Evolutionary conservation across 2,329 filamentous ascomycete species (phyloP), one percentile per base, ranked within the genome.

Genomic region (Sporothrix schenckii): DNA sequence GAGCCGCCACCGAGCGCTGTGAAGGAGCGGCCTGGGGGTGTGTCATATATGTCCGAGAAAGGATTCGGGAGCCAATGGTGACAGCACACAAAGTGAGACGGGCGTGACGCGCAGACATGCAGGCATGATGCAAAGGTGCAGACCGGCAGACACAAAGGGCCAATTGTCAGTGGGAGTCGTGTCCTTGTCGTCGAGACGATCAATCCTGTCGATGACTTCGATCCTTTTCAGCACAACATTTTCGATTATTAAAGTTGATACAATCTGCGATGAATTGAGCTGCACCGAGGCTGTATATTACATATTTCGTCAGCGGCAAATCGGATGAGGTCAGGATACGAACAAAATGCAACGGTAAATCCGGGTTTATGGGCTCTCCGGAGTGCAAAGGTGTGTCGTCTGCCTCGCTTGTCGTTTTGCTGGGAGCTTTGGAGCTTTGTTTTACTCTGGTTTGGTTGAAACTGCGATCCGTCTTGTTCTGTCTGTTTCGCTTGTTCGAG

Each of bases 221-320:
- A 34, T 34, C 34, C 34, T 34, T 4, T 34, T 34, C 34, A 34
- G 34, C 7, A 4, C 34, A 34, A 34, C 34, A 34, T 6, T 34
- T 7, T 34, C 7, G 34, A 34, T 34, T 34, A 34, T 34, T 34
- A 34, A 34, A 34, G 5, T 34, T 34, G 7, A 34, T 34, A 9
- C 34, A 34, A 34, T 6, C 34, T 9, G 34, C 34, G 6, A 34
- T 34, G 6, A 6, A 34, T 34, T 34, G 34, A 34, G 34, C 54
- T 34, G 30, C 44, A 66, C 24, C 14, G 65, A 67, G n/a, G 65
- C 65, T 67, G 49, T 53, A 54, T 19, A 16, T 14, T 47, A 14
- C 11, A 21, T 24, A 54, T 67, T 68, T 68, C 66, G 66, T 56
- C 66, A 68, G 50, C 21, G 66, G 66, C 66, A 56, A 68, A 54